Evolutionary conservation across 164 flowering plant species (phyloP), one percentile per base, ranked within the genome.

Genomic region (Brasenia schreberi): DNA sequence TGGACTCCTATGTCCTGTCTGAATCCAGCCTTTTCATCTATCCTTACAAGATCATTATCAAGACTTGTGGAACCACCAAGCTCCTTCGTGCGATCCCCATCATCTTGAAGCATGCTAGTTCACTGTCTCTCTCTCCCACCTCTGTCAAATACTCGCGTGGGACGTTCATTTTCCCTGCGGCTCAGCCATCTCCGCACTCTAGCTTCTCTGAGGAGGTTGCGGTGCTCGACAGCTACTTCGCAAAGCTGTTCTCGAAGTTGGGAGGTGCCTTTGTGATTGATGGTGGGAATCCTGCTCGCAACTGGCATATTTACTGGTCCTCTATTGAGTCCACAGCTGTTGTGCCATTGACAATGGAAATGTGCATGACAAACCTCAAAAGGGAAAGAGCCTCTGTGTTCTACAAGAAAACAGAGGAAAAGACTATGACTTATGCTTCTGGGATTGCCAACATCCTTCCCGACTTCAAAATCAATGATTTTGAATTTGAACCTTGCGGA

Each of bases 41-140:
- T 70, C 72, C 96, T 5, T 84, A 87, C 88, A 91, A 87, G 76
- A 71, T 91, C 43, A 83, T 88, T 69, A 79, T 91, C 76, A 91
- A 91, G 70, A 91, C 97, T 12, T 91, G 97, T 69, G 97, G 97
- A 33, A 88, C 97, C 2, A 91, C 97, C 0, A 91, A 87, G 71
- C 69, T 91, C 70, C 87, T 91, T 49, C 78, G 82, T 5, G 76
- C 97, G 3, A 83, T 89, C 75, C 96, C 96, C 16, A 80, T 86
- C 10, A 78, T 92, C 61, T 82, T 92, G 0, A 70, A 75, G 65
- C 64, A 86, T 63, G 92, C 97, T 14, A 67, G 70, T 3, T 6
- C 74, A 11, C 80, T 89, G 4, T 80, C 83, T 43, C 83, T 92
- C 7, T 7, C 73, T 18, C 86, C 84, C n/a, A 75, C 61, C 44